phyloP scores from a whole-genome alignment of 2,329 filamentous ascomycete species.

The Scedosporium apiospermum region DNA sequence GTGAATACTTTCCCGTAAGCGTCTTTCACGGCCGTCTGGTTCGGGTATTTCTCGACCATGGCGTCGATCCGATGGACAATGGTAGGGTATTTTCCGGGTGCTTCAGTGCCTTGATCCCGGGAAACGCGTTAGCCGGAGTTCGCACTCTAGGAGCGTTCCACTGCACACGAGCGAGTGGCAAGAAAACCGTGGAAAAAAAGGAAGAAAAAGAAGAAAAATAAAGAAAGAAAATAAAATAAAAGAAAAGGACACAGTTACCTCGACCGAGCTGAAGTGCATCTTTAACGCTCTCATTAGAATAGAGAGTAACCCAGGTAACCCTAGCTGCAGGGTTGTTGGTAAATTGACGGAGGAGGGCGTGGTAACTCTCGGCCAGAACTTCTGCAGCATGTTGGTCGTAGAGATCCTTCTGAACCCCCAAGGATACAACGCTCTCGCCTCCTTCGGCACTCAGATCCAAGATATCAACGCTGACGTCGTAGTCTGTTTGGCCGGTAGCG shows the following conservation, averaged over 20 bases:
- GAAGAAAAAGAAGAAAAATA: not conserved
- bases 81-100: not conserved
- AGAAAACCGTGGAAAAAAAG: too few relatives aligned
- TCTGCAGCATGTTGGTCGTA: conserved; percentile 11
- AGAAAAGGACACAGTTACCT: not conserved
- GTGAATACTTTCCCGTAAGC: not conserved
- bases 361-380: conserved; percentile 10
- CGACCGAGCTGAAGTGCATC: not conserved
- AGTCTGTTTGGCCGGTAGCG: conserved; percentile 12
- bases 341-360: conserved; percentile 10
- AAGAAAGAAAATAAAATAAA: too few relatives aligned
- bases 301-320: not conserved
- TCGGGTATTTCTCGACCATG: not conserved
- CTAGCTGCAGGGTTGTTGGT: conserved; percentile 20
- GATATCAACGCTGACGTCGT: conserved; percentile 11
- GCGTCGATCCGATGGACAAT: not conserved
- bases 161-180: too few relatives aligned
- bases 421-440: conserved; percentile 7
- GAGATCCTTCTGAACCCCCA: conserved; percentile 12
- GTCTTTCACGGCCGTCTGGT: not conserved
- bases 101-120: not conserved
- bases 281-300: not conserved
- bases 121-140: not conserved
- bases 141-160: too few relatives aligned
- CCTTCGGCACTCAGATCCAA: conserved; percentile 13